These are phyloP conservation scores for Aspergillus thermomutatus DNA, from an alignment of 2,329 filamentous ascomycete species.

Conservation along the genomic window DNA sequence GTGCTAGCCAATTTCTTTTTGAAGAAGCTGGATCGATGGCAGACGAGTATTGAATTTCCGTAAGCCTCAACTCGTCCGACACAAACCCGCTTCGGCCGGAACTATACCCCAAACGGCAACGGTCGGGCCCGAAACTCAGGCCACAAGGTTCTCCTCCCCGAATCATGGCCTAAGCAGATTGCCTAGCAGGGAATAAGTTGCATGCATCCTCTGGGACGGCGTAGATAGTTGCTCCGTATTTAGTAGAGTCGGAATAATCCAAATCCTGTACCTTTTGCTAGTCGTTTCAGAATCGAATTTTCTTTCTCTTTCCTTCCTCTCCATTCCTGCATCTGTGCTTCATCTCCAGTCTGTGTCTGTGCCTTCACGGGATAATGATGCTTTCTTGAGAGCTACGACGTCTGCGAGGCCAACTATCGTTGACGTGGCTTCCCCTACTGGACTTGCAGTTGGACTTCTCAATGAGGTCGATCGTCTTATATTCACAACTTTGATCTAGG, in stretches of 20 bases:
- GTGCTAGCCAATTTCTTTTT: too few relatives aligned
- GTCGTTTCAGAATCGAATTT: background rate
- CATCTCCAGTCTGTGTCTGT: too few relatives aligned
- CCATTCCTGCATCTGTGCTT: background rate
- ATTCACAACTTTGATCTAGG: background rate
- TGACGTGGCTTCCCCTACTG: background rate
- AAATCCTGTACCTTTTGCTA: too few relatives aligned
- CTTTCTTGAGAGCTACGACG: background rate
- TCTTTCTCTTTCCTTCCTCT: background rate
- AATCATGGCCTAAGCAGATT: background rate
- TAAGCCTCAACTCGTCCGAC: too few relatives aligned
- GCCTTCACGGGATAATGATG: background rate
- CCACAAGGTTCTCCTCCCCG: background rate
- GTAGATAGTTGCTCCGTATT: background rate
- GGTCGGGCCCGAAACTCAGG: background rate
- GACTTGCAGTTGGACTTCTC: background rate
- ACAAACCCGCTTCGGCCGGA: conserved; percentile 11
- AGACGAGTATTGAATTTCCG: too few relatives aligned
- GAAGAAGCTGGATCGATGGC: too few relatives aligned
- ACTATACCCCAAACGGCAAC: conserved; percentile 3
- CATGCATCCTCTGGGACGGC: background rate
- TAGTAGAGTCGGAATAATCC: background rate
- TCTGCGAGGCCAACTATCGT: background rate
- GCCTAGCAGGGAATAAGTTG: too few relatives aligned
- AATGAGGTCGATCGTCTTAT: background rate